Evolutionary conservation across 495 filamentous ascomycete species (phyloP), one percentile per base, ranked within the genome.

Genomic region (Hyaloscypha variabilis): DNA sequence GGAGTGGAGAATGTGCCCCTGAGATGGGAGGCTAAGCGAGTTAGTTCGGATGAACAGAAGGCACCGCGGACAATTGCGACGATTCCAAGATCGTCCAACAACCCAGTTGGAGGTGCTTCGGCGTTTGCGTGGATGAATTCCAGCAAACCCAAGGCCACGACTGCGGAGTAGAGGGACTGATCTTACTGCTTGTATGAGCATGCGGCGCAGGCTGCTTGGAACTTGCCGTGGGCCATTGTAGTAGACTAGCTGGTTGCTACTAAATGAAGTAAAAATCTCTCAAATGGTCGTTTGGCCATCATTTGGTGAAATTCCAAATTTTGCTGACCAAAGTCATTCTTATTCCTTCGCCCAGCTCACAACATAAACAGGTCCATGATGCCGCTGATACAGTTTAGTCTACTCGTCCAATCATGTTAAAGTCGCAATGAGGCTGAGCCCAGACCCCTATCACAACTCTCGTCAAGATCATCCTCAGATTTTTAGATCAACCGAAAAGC

Each of bases 81-180:
- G 53, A 74, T 78, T 69, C 77, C 81, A 10, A 67, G 73, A 55
- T 76, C 77, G 39, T 75, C 87, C 25, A 97, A 97, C 74, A 97
- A 97, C 74, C 94, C 95, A 3, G 82, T 97, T 46, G 95, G 95
- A 13, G 89, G 91, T 39, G 95, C 91, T n/a, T 94, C 92, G 26
- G 95, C 95, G 17, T 99, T 99, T 80, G 85, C 90, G n/a, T 99
- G 94, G 93, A 87, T 97, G 77, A 80, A 72, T 30, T 62, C 74
- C 2, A 62, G 58, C 6, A 69, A 68, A 30, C 31, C 63, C 14
- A 73, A 73, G 36, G 65, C 67, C n/a, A 58, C 66, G 10, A 55
- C 66, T 23, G 65, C 63, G 6, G 69, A 71, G 57, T 71, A 71
- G 58, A 65, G n/a, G 30, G 54, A 17, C 26, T 54, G 21, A 28